A percentile compares a stretch with the other conserved stretches of the same genome.
phyloP scores from a whole-genome alignment of 768 basidiomycete species.

The Pleurotus salmoneostramineus region DNA sequence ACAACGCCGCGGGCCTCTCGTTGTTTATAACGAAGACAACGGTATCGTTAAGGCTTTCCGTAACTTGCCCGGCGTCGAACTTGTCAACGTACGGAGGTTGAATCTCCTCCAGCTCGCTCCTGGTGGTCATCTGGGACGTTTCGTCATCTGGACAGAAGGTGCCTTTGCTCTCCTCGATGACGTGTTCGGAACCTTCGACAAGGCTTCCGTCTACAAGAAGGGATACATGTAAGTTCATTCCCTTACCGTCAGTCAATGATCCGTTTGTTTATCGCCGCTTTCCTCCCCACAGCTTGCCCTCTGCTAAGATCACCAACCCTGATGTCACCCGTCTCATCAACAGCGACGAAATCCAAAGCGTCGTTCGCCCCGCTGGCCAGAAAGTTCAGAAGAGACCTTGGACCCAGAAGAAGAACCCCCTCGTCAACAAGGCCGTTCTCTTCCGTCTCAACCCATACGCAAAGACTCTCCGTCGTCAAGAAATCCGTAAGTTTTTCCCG shows the following conservation, averaged over 20 bases:
- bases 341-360: conserved; percentile 96
- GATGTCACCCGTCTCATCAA: conserved; percentile 98
- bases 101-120: conserved; percentile 99
- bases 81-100: conserved; percentile 88
- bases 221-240: too few relatives aligned
- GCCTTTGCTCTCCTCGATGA: conserved; percentile 93
- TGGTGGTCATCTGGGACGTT: conserved; percentile 98
- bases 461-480: conserved; percentile 87
- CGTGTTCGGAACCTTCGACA: conserved; percentile 94
- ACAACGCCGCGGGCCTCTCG: conserved; percentile 94
- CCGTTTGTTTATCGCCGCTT: too few relatives aligned
- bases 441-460: conserved; percentile 99
- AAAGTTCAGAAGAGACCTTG: conserved; percentile 89
- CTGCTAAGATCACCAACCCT: conserved; percentile 95
- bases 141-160: conserved; percentile 98
- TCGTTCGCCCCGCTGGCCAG: conserved; percentile 85
- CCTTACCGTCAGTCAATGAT: too few relatives aligned
- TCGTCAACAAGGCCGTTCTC: conserved; percentile 88
- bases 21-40: conserved; percentile 96
- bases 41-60: conserved; percentile 99
- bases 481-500: conserved; percentile 61
- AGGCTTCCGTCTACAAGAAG: conserved; percentile 82
- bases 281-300: conserved; percentile 85
- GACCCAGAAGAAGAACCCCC: conserved; percentile 99
- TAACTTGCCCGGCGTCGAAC: conserved; percentile 97